Evolutionary conservation across 345 rosid genomes (phyloP), one percentile per base, ranked within the genome.

Genomic region (Sisymbrium altissimum): DNA sequence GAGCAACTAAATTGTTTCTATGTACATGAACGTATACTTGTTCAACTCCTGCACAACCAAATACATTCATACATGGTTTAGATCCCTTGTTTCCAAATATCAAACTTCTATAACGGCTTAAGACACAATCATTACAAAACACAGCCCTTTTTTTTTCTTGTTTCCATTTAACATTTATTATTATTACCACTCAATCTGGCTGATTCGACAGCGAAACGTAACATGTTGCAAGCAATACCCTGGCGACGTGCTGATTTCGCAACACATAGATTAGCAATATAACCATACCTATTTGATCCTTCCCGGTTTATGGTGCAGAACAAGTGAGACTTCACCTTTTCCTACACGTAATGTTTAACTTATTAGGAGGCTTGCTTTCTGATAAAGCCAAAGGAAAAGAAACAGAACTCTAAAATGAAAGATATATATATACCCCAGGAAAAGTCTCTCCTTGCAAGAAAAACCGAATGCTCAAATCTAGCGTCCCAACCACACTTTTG

Each of bases 401-500:
- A 30, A 72, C 4, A 29, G 38, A 70, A 64, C 52, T n/a, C 52
- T 52, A 23, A 49, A 64, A 15, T 18, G 13, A 41, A 73, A 64
- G 29, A 46, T 58, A 58, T 3, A 45, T 59, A 61, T 2, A 32
- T 79, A 90, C 97, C 96, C 89, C 96, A 9, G 98, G 98, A 80
- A 87, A 87, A 36, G 86, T 89, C 85, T 90, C 97, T 72, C 94
- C 97, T 13, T 80, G 87, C 72, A 85, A 62, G 70, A 87, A 84
- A 79, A 78, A 68, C 6, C 84, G 82, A 52, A 90, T 74, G 76
- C 87, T 89, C 78, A 87, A 79, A 80, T 90, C 96, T 50, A 93
- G 98, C 45, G 98, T 93, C 70, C 93, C 98, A 35, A 87, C 97
- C 8, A 90, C 89, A 83, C 96, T 89, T 82, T 86, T 93, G 68